A percentile compares a stretch with the other conserved stretches of the same genome.
These are phyloP conservation scores for Tausonia pullulans DNA, from an alignment of 1,284 basidiomycete species.

Conservation along the genomic window DNA sequence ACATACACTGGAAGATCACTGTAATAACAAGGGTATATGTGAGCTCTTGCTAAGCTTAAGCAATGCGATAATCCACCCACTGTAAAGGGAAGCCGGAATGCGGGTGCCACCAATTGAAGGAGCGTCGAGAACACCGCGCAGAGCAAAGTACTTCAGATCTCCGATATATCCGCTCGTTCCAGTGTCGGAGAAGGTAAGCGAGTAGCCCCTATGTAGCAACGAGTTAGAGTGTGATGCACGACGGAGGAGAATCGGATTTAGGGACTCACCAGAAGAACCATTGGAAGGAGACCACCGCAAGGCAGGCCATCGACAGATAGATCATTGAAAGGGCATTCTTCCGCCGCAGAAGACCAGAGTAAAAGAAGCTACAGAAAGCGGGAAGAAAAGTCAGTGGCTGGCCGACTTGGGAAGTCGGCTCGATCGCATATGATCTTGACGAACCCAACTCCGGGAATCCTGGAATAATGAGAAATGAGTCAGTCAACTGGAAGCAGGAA, in stretches of 20 bases:
- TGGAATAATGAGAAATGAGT: neutral
- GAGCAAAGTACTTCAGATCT: conserved; percentile 58
- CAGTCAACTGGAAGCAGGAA: neutral
- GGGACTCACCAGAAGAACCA: conserved; percentile 5
- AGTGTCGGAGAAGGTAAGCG: conserved; percentile 38
- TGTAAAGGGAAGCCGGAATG: conserved; percentile 75
- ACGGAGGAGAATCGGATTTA: neutral
- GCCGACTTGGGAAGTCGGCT: neutral
- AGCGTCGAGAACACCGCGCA: conserved; percentile 65
- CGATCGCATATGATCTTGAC: neutral
- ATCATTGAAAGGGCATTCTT: conserved; percentile 94
- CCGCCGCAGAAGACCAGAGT: conserved; percentile 59
- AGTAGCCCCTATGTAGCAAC: conserved; percentile 34
- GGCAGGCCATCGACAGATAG: conserved; percentile 63
- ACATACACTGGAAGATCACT: conserved; percentile 48
- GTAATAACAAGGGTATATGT: too few species aligned
- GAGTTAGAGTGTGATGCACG: neutral
- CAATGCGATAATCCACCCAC: too few species aligned
- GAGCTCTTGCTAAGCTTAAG: too few species aligned
- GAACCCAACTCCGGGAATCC: neutral
- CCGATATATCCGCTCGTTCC: conserved; percentile 39
- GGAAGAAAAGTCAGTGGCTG: conserved; percentile 5
- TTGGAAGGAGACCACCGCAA: conserved; percentile 64
- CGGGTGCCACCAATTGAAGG: conserved; percentile 60
- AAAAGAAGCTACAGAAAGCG: conserved; percentile 15